These are phyloP conservation scores for Yarrowia divulgata DNA, from an alignment of 805 yeast genomes.

Conservation along the genomic window DNA sequence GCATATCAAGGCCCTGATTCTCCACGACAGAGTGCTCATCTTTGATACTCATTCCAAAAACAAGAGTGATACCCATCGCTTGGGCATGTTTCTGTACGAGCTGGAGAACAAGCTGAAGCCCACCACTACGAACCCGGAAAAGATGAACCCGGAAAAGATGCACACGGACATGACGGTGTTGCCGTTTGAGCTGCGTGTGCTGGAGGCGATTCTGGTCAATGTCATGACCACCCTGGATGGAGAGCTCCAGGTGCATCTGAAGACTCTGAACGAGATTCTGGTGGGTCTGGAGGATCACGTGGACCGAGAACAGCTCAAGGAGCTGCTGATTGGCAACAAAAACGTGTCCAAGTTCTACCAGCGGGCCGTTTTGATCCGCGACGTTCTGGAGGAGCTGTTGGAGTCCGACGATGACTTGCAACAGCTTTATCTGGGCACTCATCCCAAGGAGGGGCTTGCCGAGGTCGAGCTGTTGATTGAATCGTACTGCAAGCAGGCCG, in stretches of 20 bases:
- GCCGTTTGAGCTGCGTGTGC: conserved; percentile 78
- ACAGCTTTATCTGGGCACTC: conserved; percentile 20
- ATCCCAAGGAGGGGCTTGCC: conserved; percentile 67
- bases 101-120: conserved; percentile 68
- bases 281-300: conserved; percentile 79
- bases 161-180: conserved; percentile 43
- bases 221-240: conserved; percentile 81
- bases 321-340: conserved; percentile 75
- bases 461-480: conserved; percentile 92
- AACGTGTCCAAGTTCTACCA: conserved; percentile 75
- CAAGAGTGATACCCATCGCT: conserved; percentile 60
- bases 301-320: conserved; percentile 75
- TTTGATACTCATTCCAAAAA: conserved; percentile 60
- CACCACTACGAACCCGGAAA: neutral
- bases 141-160: neutral
- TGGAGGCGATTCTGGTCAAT: conserved; percentile 82
- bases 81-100: conserved; percentile 85
- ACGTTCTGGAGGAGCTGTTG: conserved; percentile 80
- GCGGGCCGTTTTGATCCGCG: conserved; percentile 73
- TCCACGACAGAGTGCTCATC: conserved; percentile 63
- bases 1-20: conserved; percentile 68
- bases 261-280: conserved; percentile 67
- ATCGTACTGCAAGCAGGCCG: conserved; percentile 87
- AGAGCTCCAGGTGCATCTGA: conserved; percentile 67
- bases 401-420: conserved; percentile 71